Percentiles rank a stretch among this genome's conserved stretches.
Conservation (phyloP, 306 rosid species). For the Acmispon strigosus region DNA sequence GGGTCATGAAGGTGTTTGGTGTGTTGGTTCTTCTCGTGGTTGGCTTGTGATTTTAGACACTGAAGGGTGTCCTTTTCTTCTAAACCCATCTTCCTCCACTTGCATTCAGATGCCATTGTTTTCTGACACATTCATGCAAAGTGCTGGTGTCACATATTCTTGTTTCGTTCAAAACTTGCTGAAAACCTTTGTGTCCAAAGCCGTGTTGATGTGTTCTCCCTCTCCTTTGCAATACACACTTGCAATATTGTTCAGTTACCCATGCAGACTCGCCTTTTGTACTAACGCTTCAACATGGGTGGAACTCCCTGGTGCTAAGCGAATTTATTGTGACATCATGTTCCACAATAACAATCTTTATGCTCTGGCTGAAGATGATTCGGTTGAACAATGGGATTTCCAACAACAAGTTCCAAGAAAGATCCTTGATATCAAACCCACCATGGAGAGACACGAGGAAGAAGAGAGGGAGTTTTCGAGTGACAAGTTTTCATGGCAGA, state of each 20-base stretch:
- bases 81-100: not conserved
- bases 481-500: too few species aligned
- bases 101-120: not conserved
- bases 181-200: not conserved
- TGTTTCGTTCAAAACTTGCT: not conserved
- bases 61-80: not conserved
- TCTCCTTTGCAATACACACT: not conserved
- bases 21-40: slow-evolving; percentile 10
- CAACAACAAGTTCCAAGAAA: too few species aligned
- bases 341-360: too few species aligned
- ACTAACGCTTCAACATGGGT: not conserved
- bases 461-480: too few species aligned
- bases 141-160: not conserved
- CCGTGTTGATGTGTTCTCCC: not conserved
- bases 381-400: too few species aligned
- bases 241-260: too few species aligned
- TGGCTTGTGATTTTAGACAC: not conserved
- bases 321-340: too few species aligned
- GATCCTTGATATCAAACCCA: too few species aligned
- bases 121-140: not conserved
- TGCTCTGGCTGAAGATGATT: too few species aligned
- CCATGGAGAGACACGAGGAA: too few species aligned
- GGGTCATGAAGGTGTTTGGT: not conserved
- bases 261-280: too few species aligned
- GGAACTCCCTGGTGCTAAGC: not conserved